These are phyloP conservation scores for Cercospora sp. DNA, from an alignment of 2,329 filamentous ascomycete genomes.

Conservation along the genomic window DNA sequence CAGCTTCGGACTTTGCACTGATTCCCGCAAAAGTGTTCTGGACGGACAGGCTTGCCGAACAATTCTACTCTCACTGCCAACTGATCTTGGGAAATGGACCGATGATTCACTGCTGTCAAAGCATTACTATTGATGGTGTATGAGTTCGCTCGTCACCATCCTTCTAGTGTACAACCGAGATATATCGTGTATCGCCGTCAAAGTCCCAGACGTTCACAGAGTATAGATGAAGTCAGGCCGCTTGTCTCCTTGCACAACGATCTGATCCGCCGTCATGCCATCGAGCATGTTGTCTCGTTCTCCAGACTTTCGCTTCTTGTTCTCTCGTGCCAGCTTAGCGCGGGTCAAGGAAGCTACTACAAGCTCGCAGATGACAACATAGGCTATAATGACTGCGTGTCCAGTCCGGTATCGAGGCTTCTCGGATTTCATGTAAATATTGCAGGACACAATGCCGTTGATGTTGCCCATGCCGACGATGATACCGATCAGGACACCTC, in stretches of 20 bases:
- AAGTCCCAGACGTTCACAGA: neutral
- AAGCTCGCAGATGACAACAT: constrained; percentile 62
- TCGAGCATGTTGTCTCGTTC: constrained; percentile 64
- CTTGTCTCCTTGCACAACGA: constrained; percentile 67
- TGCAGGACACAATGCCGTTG: constrained; percentile 76
- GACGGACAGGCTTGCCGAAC: neutral
- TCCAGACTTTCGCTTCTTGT: constrained; percentile 65
- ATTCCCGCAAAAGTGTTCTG: neutral
- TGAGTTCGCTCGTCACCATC: neutral
- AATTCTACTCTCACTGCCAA: neutral
- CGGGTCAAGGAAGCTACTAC: constrained; percentile 68
- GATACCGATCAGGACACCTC: constrained; percentile 78
- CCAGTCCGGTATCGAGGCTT: constrained; percentile 50
- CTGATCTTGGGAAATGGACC: neutral
- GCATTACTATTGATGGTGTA: neutral
- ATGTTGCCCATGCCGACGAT: constrained; percentile 90
- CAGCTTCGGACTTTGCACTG: no score
- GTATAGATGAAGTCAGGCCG: constrained; percentile 42
- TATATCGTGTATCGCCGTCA: neutral
- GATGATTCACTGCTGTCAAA: neutral
- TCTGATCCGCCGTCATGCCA: constrained; percentile 63
- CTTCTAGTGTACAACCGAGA: neutral
- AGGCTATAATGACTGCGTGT: constrained; percentile 73
- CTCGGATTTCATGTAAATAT: constrained; percentile 63
- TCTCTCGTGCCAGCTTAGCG: constrained; percentile 65